Evolutionary conservation across 2,329 filamentous ascomycete genomes (phyloP).

Genomic region (Colletotrichum noveboracense): DNA sequence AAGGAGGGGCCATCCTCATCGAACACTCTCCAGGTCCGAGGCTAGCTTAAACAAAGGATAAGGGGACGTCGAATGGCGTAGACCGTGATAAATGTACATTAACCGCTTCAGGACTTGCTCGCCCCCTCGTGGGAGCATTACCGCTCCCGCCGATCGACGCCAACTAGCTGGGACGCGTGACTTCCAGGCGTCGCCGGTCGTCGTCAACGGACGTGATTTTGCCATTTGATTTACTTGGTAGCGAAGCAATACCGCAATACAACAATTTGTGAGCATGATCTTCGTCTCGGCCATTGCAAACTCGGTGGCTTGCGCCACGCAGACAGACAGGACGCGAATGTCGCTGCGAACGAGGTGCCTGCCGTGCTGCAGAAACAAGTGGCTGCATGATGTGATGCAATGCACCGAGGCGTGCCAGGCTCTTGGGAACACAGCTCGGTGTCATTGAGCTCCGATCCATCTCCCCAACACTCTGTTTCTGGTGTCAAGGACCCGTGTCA

Average conservation of each 20-base stretch:
- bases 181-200: background rate
- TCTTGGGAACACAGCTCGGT: background rate
- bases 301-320: background rate
- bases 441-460: background rate
- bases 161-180: background rate
- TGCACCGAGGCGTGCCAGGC: background rate
- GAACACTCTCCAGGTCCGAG: background rate
- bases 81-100: background rate
- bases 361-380: background rate
- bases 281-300: background rate
- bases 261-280: background rate
- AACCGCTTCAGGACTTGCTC: background rate
- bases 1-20: background rate
- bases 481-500: background rate
- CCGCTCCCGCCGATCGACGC: conserved; percentile 2
- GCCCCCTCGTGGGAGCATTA: background rate
- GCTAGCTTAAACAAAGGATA: background rate
- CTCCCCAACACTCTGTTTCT: background rate
- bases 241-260: background rate
- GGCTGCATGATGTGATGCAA: conserved; percentile 4
- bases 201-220: background rate
- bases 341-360: background rate
- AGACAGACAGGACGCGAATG: background rate
- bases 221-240: background rate
- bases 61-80: background rate